These are phyloP conservation scores for Flaveria linearis DNA, from an alignment of 129 eudicot genomes.

Conservation along the genomic window DNA sequence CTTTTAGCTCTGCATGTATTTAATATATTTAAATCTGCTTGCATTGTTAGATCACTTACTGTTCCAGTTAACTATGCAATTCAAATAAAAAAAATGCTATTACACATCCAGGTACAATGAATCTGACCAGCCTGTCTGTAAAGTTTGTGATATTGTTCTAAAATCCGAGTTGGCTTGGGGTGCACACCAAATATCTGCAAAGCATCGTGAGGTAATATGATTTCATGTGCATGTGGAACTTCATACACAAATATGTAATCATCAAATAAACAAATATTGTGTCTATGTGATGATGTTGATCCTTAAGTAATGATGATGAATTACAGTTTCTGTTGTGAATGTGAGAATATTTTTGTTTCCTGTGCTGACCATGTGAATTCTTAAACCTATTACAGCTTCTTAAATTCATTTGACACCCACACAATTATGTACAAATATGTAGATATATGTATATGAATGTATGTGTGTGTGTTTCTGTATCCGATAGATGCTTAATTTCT, in stretches of 20 bases:
- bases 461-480: not conserved
- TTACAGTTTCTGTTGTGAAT: constrained; percentile 1
- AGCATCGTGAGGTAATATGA: constrained; percentile 77
- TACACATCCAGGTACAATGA: constrained; percentile 73
- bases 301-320: not conserved
- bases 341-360: constrained; percentile 1
- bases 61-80: constrained; percentile 8
- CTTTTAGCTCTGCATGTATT: constrained; percentile 9
- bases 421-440: not conserved
- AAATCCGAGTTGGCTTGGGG: constrained; percentile 86
- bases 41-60: not conserved
- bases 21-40: not conserved
- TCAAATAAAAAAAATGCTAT: not conserved
- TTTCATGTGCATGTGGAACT: not conserved
- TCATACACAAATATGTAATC: not conserved
- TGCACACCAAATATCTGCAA: constrained; percentile 86
- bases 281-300: not conserved
- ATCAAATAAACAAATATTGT: not conserved
- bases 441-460: not conserved
- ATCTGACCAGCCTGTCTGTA: constrained; percentile 77
- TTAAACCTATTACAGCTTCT: not conserved
- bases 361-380: constrained; percentile 11
- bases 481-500: not conserved
- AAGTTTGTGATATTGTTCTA: constrained; percentile 81
- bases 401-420: constrained; percentile 4